A percentile compares a stretch with the other conserved stretches of the same genome.
These are phyloP conservation scores for Phytophthora sp. DNA, from an alignment of 352 stramenopile species.

Conservation along the genomic window DNA sequence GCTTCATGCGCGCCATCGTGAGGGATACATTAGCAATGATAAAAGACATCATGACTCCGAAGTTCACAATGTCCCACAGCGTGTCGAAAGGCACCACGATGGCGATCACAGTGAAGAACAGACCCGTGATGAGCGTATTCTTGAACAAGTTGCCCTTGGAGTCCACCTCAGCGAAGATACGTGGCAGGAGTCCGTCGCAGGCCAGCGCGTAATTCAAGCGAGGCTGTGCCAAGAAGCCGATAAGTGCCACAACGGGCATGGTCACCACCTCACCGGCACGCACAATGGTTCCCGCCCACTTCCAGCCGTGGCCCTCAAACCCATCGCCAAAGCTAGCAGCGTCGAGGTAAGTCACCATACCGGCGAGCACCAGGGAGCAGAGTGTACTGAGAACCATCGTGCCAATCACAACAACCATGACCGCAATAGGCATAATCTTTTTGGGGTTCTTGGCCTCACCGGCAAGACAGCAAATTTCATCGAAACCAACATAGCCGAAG, in stretches of 20 bases:
- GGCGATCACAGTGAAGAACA: conserved; percentile 73
- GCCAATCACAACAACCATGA: conserved; percentile 79
- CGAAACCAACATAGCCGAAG: conserved; percentile 95
- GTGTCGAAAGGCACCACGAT: conserved; percentile 78
- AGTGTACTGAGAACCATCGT: conserved; percentile 74
- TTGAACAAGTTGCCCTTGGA: conserved; percentile 79
- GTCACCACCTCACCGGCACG: conserved; percentile 75
- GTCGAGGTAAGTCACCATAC: conserved; percentile 69
- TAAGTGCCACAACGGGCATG: conserved; percentile 94
- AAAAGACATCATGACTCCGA: conserved; percentile 88
- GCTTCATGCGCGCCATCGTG: conserved; percentile 61
- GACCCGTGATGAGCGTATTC: conserved; percentile 75
- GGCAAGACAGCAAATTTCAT: conserved; percentile 92
- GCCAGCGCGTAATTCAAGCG: conserved; percentile 93
- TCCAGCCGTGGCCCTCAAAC: conserved; percentile 51
- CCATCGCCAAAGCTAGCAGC: conserved; percentile 54
- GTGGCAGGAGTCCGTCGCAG: conserved; percentile 93
- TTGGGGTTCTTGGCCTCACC: conserved; percentile 81
- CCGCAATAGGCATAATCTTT: conserved; percentile 77
- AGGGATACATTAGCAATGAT: conserved; percentile 83
- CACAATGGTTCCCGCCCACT: conserved; percentile 60
- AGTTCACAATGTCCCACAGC: conserved; percentile 89
- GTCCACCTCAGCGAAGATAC: conserved; percentile 88
- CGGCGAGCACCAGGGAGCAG: conserved; percentile 86
- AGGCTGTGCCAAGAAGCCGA: conserved; percentile 94